Conservation (phyloP, 169 alveolate species). For the Perkinsus marinus region DNA sequence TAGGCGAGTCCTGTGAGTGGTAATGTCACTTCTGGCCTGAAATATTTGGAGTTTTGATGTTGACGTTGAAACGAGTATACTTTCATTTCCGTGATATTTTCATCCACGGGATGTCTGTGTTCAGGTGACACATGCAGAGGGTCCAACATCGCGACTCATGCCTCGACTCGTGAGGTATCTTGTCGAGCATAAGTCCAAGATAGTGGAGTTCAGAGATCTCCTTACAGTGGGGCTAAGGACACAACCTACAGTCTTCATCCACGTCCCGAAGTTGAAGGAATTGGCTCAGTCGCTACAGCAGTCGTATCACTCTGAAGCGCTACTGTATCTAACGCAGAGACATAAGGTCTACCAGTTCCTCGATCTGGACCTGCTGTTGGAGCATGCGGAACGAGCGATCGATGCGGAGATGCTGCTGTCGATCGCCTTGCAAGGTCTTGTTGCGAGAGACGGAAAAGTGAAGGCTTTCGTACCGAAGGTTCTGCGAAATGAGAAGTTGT, state of each 20-base stretch:
- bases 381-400: not conserved
- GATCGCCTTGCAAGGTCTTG: not conserved
- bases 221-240: not conserved
- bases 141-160: not conserved
- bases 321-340: not conserved
- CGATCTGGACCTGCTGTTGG: not conserved
- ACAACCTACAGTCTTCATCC: not conserved
- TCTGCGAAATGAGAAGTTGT: not conserved
- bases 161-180: not conserved
- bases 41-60: too few relatives aligned
- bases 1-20: too few relatives aligned
- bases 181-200: not conserved
- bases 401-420: not conserved
- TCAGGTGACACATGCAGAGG: not conserved
- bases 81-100: too few relatives aligned
- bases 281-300: not conserved
- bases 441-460: not conserved
- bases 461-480: not conserved
- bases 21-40: too few relatives aligned
- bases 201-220: not conserved
- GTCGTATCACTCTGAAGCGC: not conserved
- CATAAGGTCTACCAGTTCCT: not conserved
- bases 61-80: too few relatives aligned
- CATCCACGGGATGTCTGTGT: not conserved
- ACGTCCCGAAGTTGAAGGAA: not conserved